Evolutionary conservation across 2,329 filamentous ascomycete species (phyloP), one percentile per base, ranked within the genome.

Genomic region (Penicillium palitans): DNA sequence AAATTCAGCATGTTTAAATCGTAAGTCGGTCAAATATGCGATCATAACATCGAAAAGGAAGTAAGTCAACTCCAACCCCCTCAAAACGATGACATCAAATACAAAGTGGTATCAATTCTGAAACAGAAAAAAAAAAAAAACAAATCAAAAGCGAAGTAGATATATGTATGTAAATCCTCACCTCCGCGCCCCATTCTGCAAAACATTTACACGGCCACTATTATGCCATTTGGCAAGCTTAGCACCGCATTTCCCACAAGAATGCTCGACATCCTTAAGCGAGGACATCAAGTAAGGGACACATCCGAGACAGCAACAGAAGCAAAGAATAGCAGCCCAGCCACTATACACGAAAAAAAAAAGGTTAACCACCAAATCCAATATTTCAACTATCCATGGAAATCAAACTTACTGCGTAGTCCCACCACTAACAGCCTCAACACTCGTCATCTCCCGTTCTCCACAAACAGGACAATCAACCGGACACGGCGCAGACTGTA

Each of bases 401-500:
- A 8, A 2, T 15, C 24, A 10, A 25, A 69, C 70, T 57, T 63
- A 72, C 70, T 73, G 70, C 8, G 66, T 71, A 17, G 70, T 71
- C 4, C 60, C 60, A 12, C 70, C 70, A 6, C 65, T 61, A 5
- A 70, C 59, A 1, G 63, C 31, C 37, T 67, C 44, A 1, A 58
- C 53, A 9, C 64, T 60, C 0, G 70, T 72, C 64, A 73, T 67
- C 56, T 73, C 67, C 2, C 80, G 67, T 51, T 74, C 67, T 6
- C 76, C 74, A 47, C 80, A 83, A 4, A 73, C 70, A 0, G 80
- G 80, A 63, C 80, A 82, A 59, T 82, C 80, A 1, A 78, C 78
- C 0, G 78, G 79, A 6, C 76, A 75, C 1, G 79, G 70, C 2
- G 66, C 68, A 0, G 66, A 66, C 45, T 68, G 68, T 4, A 73